These are phyloP conservation scores for Colletotrichum chlorophyti DNA, from an alignment of 2,329 filamentous ascomycete species.

Conservation along the genomic window DNA sequence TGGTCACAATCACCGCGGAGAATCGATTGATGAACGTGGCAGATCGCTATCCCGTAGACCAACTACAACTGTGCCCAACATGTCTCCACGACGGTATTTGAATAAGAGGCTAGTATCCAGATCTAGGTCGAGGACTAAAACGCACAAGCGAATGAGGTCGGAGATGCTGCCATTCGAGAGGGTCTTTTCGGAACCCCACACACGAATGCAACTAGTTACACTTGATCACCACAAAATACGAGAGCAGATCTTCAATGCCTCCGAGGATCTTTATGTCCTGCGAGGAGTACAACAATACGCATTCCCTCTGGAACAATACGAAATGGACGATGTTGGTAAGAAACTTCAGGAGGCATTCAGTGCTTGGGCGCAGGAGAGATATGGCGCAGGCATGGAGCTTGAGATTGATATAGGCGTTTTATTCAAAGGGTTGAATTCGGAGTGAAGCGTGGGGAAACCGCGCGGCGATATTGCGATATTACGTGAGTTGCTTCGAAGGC, in stretches of 20 bases:
- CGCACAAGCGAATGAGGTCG: slow-evolving; percentile 17
- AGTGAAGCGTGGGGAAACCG: not conserved
- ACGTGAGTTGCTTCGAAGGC: too few species aligned
- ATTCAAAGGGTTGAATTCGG: not conserved
- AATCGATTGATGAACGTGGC: not conserved
- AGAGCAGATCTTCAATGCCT: not conserved
- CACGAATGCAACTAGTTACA: not conserved
- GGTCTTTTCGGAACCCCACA: not conserved
- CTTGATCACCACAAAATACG: not conserved
- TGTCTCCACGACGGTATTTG: slow-evolving; percentile 1
- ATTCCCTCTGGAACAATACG: not conserved
- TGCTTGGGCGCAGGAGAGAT: slow-evolving; percentile 5
- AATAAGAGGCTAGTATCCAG: slow-evolving; percentile 5
- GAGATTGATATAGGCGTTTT: slow-evolving; percentile 27
- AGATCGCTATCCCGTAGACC: not conserved
- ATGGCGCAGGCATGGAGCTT: slow-evolving; percentile 9
- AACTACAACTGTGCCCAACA: not conserved
- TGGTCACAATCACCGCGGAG: not conserved
- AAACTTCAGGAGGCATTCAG: slow-evolving; percentile 17
- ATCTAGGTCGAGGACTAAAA: slow-evolving; percentile 3
- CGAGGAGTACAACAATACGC: slow-evolving; percentile 7
- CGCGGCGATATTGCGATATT: not conserved
- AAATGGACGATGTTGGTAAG: slow-evolving; percentile 7
- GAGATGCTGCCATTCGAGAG: slow-evolving; percentile 14
- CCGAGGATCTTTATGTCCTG: slow-evolving; percentile 12